These are phyloP conservation scores for Boletus coccyginus DNA, from an alignment of 768 basidiomycete genomes.

Conservation along the genomic window DNA sequence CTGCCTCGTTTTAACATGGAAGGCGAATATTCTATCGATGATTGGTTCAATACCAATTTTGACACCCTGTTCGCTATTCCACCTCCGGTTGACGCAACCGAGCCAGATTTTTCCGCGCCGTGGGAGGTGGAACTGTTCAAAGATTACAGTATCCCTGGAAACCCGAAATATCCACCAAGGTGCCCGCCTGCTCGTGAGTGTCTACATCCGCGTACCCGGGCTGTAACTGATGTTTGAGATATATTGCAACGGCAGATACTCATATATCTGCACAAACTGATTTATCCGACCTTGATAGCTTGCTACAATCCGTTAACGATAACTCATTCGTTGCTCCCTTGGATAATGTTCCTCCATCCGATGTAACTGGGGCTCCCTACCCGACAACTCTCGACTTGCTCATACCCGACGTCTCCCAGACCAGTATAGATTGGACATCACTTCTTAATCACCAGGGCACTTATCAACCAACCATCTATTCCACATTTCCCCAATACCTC, in stretches of 20 bases:
- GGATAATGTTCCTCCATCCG: neutral
- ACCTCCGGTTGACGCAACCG: constrained; percentile 19
- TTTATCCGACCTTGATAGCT: constrained; percentile 3
- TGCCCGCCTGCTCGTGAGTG: constrained; percentile 4
- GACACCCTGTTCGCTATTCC: constrained; percentile 27
- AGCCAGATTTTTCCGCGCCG: constrained; percentile 23
- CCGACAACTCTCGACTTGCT: neutral
- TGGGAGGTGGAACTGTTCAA: constrained; percentile 37
- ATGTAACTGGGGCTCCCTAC: neutral
- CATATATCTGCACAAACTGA: neutral
- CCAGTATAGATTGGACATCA: constrained; percentile 13
- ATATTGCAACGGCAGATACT: neutral
- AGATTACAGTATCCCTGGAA: constrained; percentile 20
- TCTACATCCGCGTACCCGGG: neutral
- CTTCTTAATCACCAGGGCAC: constrained; percentile 1
- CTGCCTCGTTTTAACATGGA: constrained; percentile 14
- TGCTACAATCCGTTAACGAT: constrained; percentile 5
- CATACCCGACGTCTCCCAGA: constrained; percentile 1
- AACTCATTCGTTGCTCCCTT: neutral
- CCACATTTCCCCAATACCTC: constrained; percentile 3
- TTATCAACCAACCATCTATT: neutral
- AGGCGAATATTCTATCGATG: constrained; percentile 28
- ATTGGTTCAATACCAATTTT: constrained; percentile 35
- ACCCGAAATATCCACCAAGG: neutral
- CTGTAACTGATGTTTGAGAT: neutral